These are phyloP conservation scores for Rhynchospora tenuis DNA, from an alignment of 176 grass and related monocot species.

Conservation along the genomic window DNA sequence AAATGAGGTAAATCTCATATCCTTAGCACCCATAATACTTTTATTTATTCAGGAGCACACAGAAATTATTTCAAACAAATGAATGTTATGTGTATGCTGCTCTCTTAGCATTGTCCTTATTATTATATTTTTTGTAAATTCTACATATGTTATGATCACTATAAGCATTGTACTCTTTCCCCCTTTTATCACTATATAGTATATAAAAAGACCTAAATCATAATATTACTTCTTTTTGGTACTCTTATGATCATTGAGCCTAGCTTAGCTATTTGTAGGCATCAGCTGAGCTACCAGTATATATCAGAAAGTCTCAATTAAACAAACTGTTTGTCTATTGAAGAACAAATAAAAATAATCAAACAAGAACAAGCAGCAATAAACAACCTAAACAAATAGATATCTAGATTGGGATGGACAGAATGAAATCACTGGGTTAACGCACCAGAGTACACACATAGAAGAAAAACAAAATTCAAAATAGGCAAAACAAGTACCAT, in stretches of 20 bases:
- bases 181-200: no score
- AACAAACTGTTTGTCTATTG: not conserved
- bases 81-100: not conserved
- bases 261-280: not conserved
- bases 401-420: not conserved
- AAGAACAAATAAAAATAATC: not conserved
- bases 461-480: not conserved
- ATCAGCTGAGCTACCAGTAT: not conserved
- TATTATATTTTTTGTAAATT: no score
- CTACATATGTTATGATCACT: not conserved
- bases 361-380: not conserved
- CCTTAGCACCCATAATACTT: not conserved
- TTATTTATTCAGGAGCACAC: not conserved
- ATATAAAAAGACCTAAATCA: not conserved
- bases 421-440: not conserved
- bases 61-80: not conserved
- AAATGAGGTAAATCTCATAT: not conserved
- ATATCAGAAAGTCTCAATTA: not conserved
- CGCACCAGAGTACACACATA: not conserved
- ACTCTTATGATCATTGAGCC: not conserved
- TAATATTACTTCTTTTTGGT: not conserved
- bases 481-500: slow-evolving; percentile 3
- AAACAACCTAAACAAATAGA: not conserved
- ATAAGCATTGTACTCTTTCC: no score
- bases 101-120: no score